Conservation (phyloP, 176 grass and related monocot genomes). For the Musa acuminata region DNA sequence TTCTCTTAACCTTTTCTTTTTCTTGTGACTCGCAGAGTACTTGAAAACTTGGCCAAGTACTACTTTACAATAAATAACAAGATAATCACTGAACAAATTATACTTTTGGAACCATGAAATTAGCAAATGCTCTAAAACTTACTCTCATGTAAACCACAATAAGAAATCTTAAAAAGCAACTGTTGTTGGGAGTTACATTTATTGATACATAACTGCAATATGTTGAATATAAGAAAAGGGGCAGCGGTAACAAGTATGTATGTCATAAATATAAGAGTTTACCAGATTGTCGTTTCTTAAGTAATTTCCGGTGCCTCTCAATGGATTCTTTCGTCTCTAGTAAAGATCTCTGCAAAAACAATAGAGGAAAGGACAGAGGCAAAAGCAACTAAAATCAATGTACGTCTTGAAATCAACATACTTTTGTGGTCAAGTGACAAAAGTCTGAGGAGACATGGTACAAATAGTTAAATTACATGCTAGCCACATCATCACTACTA, state of each 20-base stretch:
- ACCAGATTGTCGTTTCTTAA: slow-evolving; percentile 89
- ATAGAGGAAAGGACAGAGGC: background rate
- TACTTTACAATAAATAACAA: too few relatives aligned
- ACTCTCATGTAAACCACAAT: too few relatives aligned
- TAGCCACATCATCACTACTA: background rate
- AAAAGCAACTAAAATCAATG: background rate
- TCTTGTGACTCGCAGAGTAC: too few relatives aligned
- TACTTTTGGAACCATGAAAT: too few relatives aligned
- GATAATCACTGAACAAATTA: too few relatives aligned
- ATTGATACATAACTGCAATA: background rate
- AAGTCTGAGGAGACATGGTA: background rate
- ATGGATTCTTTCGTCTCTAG: slow-evolving; percentile 82
- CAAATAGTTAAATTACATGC: background rate
- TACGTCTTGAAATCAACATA: background rate
- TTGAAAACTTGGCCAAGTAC: too few relatives aligned
- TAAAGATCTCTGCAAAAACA: slow-evolving; percentile 75
- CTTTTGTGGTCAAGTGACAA: background rate
- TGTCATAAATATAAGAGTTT: slow-evolving; percentile 4
- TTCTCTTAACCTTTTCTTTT: too few relatives aligned
- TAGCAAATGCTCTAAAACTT: too few relatives aligned
- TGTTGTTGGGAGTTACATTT: too few relatives aligned
- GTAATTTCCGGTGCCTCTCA: slow-evolving; percentile 91
- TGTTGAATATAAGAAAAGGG: background rate
- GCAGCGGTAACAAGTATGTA: background rate
- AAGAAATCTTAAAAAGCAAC: too few relatives aligned